Evolutionary conservation across 1,139 yeast species (phyloP).

Genomic region (Scheffersomyces lignicola): DNA sequence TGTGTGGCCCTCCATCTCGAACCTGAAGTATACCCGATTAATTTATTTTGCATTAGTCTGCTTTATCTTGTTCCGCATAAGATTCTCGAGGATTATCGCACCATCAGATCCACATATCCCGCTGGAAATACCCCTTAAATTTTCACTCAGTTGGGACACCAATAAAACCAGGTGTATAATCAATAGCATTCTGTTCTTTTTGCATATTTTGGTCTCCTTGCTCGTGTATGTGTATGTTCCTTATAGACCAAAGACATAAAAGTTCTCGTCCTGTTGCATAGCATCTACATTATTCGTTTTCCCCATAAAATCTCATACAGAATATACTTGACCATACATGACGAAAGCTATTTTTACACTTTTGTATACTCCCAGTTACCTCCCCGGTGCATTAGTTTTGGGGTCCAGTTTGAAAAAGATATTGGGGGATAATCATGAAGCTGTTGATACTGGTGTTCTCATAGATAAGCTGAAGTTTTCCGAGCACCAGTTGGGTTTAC

Average conservation of each 20-base stretch:
- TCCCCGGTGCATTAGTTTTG: constrained; percentile 75
- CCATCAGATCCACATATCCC: no score
- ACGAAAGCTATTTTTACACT: constrained; percentile 63
- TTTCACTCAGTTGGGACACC: no score
- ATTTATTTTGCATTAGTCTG: no score
- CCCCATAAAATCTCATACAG: no score
- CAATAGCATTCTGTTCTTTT: no score
- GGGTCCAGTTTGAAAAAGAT: constrained; percentile 39
- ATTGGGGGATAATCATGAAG: constrained; percentile 11
- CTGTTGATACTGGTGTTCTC: constrained; percentile 28
- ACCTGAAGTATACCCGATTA: no score
- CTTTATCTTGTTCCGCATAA: no score
- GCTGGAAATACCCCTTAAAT: no score
- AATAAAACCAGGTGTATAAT: no score
- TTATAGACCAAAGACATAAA: constrained; percentile 6
- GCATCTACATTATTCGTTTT: background rate
- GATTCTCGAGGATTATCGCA: no score
- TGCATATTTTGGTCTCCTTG: constrained; percentile 5
- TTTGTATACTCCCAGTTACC: constrained; percentile 61
- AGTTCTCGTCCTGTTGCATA: constrained; percentile 5
- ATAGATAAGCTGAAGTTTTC: constrained; percentile 33
- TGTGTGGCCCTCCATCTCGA: no score
- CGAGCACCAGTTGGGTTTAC: constrained; percentile 26
- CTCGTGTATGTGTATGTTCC: constrained; percentile 12
- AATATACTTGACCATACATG: no score